Percentiles rank a stretch among this genome's conserved stretches.
phyloP scores from a whole-genome alignment of 371 early-diverging fungal species.

The Phascolomyces articulosus region DNA sequence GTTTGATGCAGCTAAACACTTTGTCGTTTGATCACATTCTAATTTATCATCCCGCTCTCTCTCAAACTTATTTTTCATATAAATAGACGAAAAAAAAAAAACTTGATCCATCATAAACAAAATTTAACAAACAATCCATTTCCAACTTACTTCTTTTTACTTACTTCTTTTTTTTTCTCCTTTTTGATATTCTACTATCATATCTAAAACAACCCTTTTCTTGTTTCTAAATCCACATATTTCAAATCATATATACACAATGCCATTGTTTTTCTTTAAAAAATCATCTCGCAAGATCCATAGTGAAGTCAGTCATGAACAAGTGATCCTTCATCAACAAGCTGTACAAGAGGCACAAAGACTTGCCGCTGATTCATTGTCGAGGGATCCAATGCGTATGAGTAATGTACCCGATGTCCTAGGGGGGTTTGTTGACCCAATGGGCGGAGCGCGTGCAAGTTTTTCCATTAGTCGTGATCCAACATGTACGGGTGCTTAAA shows the following conservation, averaged over 20 bases:
- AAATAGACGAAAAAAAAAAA: no score
- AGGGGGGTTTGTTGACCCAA: constrained; percentile 24
- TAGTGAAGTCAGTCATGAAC: not conserved
- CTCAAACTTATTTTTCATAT: no score
- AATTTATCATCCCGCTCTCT: no score
- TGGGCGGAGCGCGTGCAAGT: constrained; percentile 21
- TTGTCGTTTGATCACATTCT: no score
- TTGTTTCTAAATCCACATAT: not conserved
- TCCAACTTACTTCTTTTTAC: no score
- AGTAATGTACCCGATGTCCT: constrained; percentile 14
- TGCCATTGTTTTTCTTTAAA: not conserved
- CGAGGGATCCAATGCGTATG: constrained; percentile 21
- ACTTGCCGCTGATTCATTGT: not conserved
- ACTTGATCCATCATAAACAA: no score
- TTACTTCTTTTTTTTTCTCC: no score
- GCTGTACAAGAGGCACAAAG: not conserved
- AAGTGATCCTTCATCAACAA: not conserved
- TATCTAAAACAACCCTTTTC: not conserved
- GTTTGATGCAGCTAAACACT: no score
- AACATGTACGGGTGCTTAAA: constrained; percentile 25
- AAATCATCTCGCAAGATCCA: not conserved
- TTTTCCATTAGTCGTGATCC: constrained; percentile 13
- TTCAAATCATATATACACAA: not conserved
- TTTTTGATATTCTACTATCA: no score
- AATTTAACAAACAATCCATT: no score